Percentiles rank a stretch among this genome's conserved stretches.
phyloP scores from a whole-genome alignment of 768 basidiomycete genomes.

The Tricholoma furcatifolium region DNA sequence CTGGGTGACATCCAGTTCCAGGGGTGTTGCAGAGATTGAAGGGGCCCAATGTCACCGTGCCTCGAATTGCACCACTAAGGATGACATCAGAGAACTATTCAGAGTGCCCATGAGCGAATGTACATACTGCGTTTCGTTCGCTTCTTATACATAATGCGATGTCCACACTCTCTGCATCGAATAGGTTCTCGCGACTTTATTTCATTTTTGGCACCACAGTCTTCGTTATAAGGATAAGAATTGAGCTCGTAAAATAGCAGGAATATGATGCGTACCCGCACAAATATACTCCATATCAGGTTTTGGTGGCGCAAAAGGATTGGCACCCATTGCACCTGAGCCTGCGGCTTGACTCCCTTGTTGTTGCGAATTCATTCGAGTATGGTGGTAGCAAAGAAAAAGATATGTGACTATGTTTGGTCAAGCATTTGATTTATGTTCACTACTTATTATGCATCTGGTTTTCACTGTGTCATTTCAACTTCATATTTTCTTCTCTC shows the following conservation, averaged over 20 bases:
- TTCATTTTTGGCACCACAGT: constrained; percentile 91
- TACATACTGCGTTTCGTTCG: constrained; percentile 87
- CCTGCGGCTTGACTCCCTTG: constrained; percentile 17
- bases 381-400: constrained; percentile 8
- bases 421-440: neutral
- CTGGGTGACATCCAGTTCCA: neutral
- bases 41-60: constrained; percentile 53
- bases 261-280: constrained; percentile 53
- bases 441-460: too few species aligned
- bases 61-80: constrained; percentile 79
- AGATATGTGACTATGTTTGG: constrained; percentile 21
- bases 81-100: constrained; percentile 1
- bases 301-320: constrained; percentile 36
- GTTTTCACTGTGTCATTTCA: neutral
- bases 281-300: constrained; percentile 85
- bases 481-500: neutral
- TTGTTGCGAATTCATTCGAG: constrained; percentile 26
- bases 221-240: constrained; percentile 37
- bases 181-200: constrained; percentile 91
- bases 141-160: constrained; percentile 99
- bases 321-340: constrained; percentile 20
- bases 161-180: constrained; percentile 94
- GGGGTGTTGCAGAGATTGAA: neutral
- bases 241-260: neutral
- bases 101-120: constrained; percentile 1